Base-by-base conservation (phyloP, 2,329 filamentous ascomycete genomes). In the Claviceps sp. region DNA sequence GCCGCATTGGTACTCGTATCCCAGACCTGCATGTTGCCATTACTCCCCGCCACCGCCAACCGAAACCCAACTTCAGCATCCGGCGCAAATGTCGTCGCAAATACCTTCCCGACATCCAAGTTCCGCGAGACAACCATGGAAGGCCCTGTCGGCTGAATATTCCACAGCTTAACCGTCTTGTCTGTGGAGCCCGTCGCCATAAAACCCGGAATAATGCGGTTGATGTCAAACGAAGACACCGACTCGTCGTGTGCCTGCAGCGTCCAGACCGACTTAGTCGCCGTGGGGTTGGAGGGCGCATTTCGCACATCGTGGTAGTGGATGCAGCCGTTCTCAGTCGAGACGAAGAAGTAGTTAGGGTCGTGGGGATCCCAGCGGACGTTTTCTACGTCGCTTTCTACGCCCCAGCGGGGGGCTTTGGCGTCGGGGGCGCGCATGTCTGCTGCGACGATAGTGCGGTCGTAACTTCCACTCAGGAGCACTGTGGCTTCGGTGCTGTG, bases 121-220 rank as follows among this genome's bases (percentile, higher is more conserved):
- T 97, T 91, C 59, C 93, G 83, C 26, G 87, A 86, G 5, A 94
- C 87, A 1, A 98, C 88, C 80, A 98, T 86, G 55, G 82, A 86
- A 1, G 93, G 93, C 2, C 88, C 89, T 42, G 79, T 79, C 13
- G 84, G 69, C 60, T 85, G 79, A 53, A 96, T 82, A 69, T 95
- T 95, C 93, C 93, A 98, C 53, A 98, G 76, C 76, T 98, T 98
- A 61, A 97, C 89, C 5, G 85, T 87, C 73, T 88, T 91, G 74
- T 98, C 93, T 14, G 87, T 90, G 2, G 89, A 95, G 3, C 90
- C 93, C 0, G 93, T 97, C 14, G 82, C 93, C 69, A 98, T 79
- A 76, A 88, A 96, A 44, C 93, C 93, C 1, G 93, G 91, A 54
- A 98, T 88, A 48, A 83, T 74, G 3, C 84, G 77, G 74, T 96